A percentile compares a stretch with the other conserved stretches of the same genome.
Conservation (phyloP, 1,284 basidiomycete genomes). For the Leucoagaricus sp. region DNA sequence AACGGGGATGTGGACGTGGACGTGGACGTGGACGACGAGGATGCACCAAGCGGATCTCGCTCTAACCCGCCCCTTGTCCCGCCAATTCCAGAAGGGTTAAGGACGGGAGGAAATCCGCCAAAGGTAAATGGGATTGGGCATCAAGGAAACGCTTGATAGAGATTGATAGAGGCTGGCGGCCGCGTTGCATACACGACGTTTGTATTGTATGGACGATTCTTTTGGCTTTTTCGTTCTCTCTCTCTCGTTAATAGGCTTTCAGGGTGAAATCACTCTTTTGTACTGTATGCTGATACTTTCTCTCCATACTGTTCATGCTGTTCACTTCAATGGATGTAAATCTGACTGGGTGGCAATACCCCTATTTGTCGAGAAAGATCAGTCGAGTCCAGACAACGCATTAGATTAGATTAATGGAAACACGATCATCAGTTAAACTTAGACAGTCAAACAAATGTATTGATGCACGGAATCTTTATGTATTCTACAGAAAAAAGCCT, state of each 20-base stretch:
- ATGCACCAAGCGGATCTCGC: neutral
- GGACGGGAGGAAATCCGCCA: neutral
- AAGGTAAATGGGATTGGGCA: slow-evolving; percentile 40
- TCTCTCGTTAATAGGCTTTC: neutral
- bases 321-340: neutral
- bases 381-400: too few species aligned
- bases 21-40: slow-evolving; percentile 19
- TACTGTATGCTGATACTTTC: neutral
- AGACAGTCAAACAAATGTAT: too few species aligned
- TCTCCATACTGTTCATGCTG: neutral
- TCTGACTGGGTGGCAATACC: too few species aligned
- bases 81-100: neutral
- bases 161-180: neutral
- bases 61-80: slow-evolving; percentile 16
- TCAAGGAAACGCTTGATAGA: neutral
- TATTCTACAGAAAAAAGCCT: too few species aligned
- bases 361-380: too few species aligned
- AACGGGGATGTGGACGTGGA: slow-evolving; percentile 23
- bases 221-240: neutral
- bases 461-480: too few species aligned
- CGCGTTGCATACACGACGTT: neutral
- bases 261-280: neutral
- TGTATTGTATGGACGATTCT: neutral
- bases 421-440: too few species aligned
- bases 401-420: too few species aligned